Base-by-base conservation (phyloP, 2,329 filamentous ascomycete genomes). In the Periconia sp. region DNA sequence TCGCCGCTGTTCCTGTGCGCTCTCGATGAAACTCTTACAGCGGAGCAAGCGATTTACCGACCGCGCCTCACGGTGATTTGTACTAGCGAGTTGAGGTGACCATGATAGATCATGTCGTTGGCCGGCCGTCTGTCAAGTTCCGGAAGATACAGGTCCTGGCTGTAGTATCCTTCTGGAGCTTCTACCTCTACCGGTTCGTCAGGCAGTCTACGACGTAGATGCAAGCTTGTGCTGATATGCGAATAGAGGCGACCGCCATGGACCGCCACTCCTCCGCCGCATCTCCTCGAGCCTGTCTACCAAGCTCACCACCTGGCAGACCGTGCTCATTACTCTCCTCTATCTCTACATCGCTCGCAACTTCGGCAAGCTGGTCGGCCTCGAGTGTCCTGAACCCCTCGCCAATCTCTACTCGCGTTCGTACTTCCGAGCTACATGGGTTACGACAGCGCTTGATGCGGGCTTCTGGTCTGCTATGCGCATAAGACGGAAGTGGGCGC, bases 381-480 rank as follows among this genome's bases (percentile, higher is more conserved):
- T 99, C 37, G 91, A 96, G 56, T 92, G 87, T 54, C 92, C 94
- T 4, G 94, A 99, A 61, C 94, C 94, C 15, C 80, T 99, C 63
- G 88, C 92, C 21, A 96, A 95, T 64, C 86, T 97, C 68, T 99
- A 99, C 74, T 90, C 89, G 40, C 80, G 89, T 37, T 85, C 88
- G 19, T 99, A 95, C 74, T 99, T 96, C 69, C 86, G 94, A 35
- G 94, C 94, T 41, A 99, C 94, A 65, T 99, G 94, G 94, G 83
- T 97, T 12, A 85, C 94, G 39, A 99, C 94, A 0, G 94, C 91
- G 0, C 74, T 99, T 48, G 94, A 99, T 61, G 94, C 94, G 5
- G 94, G 94, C 1, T 99, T 96, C 70, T 99, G 94, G 94, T 96
- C 91, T 0, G 94, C 94, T 23, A 99, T 99, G 94, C 87, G 85